Percentiles rank a stretch among this genome's conserved stretches.
These are phyloP conservation scores for Hsuehochloa calcarea DNA, from an alignment of 176 grass and related monocot species.

Conservation along the genomic window DNA sequence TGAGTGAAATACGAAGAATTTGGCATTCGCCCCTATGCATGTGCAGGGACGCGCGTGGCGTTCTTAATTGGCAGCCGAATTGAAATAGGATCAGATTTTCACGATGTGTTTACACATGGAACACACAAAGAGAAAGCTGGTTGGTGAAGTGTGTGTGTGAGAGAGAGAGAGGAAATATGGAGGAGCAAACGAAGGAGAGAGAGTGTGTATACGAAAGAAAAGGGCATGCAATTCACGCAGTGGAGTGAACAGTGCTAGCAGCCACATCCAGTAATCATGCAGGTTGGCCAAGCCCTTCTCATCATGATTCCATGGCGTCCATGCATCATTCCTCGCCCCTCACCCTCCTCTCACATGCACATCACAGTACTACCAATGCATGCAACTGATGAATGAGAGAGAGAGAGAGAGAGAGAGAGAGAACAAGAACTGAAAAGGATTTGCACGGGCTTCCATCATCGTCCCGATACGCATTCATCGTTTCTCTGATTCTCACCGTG, in stretches of 20 bases:
- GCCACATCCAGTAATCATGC: background rate
- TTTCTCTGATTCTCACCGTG: background rate
- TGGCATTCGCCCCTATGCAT: no score
- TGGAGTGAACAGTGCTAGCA: background rate
- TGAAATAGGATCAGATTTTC: background rate
- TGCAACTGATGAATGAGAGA: background rate
- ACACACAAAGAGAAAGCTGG: background rate
- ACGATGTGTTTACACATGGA: background rate
- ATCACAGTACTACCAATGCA: background rate
- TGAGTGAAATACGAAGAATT: no score
- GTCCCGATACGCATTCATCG: background rate
- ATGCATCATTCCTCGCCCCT: conserved; percentile 35
- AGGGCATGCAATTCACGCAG: background rate
- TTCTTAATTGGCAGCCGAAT: background rate
- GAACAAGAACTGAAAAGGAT: background rate
- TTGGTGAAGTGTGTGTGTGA: background rate
- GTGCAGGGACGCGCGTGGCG: background rate
- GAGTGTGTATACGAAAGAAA: background rate
- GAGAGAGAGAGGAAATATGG: background rate
- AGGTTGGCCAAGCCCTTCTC: background rate
- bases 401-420: background rate
- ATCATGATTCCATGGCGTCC: conserved; percentile 25
- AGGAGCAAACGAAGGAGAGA: background rate
- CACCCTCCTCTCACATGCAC: background rate
- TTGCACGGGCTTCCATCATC: background rate